Evolutionary conservation across 1,139 yeast genomes (phyloP).

Genomic region (Saccharomyces pastorianus): DNA sequence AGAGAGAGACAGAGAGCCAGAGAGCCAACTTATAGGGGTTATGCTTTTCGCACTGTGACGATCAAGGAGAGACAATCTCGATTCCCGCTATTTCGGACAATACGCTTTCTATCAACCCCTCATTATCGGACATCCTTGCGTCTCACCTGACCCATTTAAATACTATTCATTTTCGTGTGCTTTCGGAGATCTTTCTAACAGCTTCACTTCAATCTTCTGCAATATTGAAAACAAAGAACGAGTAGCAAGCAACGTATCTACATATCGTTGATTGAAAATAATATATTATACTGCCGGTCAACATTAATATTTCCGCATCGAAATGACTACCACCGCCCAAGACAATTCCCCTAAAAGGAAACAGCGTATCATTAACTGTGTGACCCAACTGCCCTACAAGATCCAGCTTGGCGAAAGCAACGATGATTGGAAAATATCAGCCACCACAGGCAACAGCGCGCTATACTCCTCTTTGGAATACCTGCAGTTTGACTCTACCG

Average conservation of each 20-base stretch:
- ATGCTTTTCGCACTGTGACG: background rate
- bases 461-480: conserved; percentile 66
- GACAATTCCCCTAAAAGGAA: conserved; percentile 12
- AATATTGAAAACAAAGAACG: background rate
- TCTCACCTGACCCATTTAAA: background rate
- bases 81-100: background rate
- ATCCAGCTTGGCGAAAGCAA: conserved; percentile 24
- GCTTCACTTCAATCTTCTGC: background rate
- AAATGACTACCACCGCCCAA: conserved; percentile 2
- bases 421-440: conserved; percentile 46
- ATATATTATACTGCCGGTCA: background rate
- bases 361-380: conserved; percentile 32
- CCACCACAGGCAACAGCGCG: conserved; percentile 79
- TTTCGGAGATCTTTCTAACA: background rate
- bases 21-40: background rate
- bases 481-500: conserved; percentile 49
- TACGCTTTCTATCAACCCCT: background rate
- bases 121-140: background rate
- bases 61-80: background rate
- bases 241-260: background rate
- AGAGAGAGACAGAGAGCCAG: background rate
- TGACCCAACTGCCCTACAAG: conserved; percentile 32
- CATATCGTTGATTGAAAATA: background rate
- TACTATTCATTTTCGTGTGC: background rate
- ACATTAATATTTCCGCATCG: background rate